These are phyloP conservation scores for Teunomyces kruisii DNA, from an alignment of 805 yeast genomes.

Conservation along the genomic window DNA sequence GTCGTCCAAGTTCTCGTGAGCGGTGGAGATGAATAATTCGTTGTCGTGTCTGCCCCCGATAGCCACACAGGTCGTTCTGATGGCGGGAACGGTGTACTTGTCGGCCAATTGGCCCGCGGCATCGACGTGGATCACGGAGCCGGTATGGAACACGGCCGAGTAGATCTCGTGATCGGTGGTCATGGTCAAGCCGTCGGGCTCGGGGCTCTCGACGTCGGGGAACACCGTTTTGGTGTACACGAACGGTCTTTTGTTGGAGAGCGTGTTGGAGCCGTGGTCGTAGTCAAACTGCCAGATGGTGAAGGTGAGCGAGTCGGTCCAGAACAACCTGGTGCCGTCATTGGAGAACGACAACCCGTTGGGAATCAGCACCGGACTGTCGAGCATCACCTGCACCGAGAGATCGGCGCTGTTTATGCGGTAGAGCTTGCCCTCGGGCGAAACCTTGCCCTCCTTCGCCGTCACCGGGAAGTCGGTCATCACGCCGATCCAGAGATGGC, in stretches of 20 bases:
- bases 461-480: conserved; percentile 57
- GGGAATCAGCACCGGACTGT: conserved; percentile 47
- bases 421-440: conserved; percentile 53
- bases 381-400: conserved; percentile 29
- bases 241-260: conserved; percentile 23
- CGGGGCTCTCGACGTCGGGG: conserved; percentile 36
- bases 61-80: conserved; percentile 64
- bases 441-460: conserved; percentile 23
- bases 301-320: conserved; percentile 41
- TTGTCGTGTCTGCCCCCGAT: conserved; percentile 54
- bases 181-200: conserved; percentile 80
- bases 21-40: conserved; percentile 69
- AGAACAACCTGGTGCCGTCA: conserved; percentile 30
- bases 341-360: conserved; percentile 56
- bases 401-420: conserved; percentile 33
- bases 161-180: conserved; percentile 56
- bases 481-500: conserved; percentile 77
- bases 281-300: conserved; percentile 40
- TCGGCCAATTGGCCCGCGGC: conserved; percentile 50
- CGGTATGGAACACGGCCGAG: conserved; percentile 66
- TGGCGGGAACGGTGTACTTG: conserved; percentile 55
- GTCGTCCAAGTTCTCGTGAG: conserved; percentile 49
- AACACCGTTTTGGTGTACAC: conserved; percentile 16
- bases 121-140: conserved; percentile 54
- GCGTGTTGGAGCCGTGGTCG: conserved; percentile 25